A percentile compares a stretch with the other conserved stretches of the same genome.
These are phyloP conservation scores for Panicum miliaceum DNA, from an alignment of 176 grass and related monocot species.

Conservation along the genomic window DNA sequence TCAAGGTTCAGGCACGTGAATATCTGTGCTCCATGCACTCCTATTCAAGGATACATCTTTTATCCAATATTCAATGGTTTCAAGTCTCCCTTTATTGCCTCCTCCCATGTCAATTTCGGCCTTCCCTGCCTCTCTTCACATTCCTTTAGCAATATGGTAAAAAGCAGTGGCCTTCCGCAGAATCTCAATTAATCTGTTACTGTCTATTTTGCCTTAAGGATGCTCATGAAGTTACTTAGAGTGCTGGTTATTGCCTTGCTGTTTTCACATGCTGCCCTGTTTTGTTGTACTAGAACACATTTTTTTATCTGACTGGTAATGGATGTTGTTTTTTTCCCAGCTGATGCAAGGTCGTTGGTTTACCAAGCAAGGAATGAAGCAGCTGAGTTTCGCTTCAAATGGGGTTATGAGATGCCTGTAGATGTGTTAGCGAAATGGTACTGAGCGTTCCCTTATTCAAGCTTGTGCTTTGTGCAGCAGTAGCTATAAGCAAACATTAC, in stretches of 20 bases:
- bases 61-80: no score
- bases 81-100: no score
- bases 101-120: no score
- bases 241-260: not conserved
- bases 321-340: constrained; percentile 47
- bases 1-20: no score
- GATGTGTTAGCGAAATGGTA: constrained; percentile 98
- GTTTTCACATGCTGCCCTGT: constrained; percentile 4
- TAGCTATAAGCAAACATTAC: not conserved
- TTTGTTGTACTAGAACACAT: not conserved
- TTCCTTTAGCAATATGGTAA: not conserved
- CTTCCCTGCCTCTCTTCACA: no score
- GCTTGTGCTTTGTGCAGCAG: constrained; percentile 2
- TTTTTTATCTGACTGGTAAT: constrained; percentile 22
- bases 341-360: constrained; percentile 98
- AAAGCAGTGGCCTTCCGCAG: not conserved
- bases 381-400: constrained; percentile 98
- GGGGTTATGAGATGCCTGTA: constrained; percentile 98
- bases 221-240: not conserved
- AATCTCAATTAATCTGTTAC: not conserved
- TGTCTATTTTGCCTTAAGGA: not conserved
- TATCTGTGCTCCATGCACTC: no score
- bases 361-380: constrained; percentile 98
- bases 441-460: constrained; percentile 6
- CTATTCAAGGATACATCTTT: no score